A percentile compares a stretch with the other conserved stretches of the same genome.
Evolutionary conservation across 1,284 basidiomycete genomes (phyloP).

Genomic region (Cryptococcus sp.): DNA sequence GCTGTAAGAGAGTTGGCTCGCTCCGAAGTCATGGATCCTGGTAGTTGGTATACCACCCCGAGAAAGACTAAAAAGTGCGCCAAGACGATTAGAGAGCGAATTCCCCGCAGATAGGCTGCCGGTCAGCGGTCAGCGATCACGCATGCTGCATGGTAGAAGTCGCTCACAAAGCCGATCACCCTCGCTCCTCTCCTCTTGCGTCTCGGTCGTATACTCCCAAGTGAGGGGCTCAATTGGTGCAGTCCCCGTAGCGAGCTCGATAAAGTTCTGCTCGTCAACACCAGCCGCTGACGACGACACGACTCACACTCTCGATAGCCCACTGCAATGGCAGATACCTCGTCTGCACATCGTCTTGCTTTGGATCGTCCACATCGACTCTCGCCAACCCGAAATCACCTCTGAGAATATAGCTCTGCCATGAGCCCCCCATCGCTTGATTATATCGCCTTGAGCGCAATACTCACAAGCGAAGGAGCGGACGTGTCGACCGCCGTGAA

Average conservation of each 20-base stretch:
- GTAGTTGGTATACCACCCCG: slow-evolving; percentile 60
- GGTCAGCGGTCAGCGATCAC: no score
- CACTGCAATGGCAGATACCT: slow-evolving; percentile 67
- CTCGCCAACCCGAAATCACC: slow-evolving; percentile 61
- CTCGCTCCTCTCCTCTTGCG: slow-evolving; percentile 58
- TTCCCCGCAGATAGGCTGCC: slow-evolving; percentile 58
- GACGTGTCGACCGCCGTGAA: slow-evolving; percentile 58
- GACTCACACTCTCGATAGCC: slow-evolving; percentile 62
- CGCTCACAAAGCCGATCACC: slow-evolving; percentile 54
- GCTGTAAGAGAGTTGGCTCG: slow-evolving; percentile 57
- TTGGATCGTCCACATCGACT: slow-evolving; percentile 61
- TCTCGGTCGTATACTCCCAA: slow-evolving; percentile 65
- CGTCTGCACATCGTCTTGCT: slow-evolving; percentile 60
- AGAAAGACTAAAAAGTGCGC: slow-evolving; percentile 62
- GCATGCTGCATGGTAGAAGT: neutral
- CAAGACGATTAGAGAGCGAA: slow-evolving; percentile 59
- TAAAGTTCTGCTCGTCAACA: slow-evolving; percentile 53
- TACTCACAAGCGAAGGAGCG: slow-evolving; percentile 15
- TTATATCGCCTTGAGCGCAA: no score
- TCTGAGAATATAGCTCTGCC: slow-evolving; percentile 61
- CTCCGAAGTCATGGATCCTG: slow-evolving; percentile 60
- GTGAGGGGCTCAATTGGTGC: slow-evolving; percentile 54
- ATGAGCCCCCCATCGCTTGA: neutral
- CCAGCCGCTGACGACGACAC: neutral
- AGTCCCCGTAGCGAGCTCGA: slow-evolving; percentile 58